Conservation (phyloP, 208 protist genomes). For the Crithidia expoeki region DNA sequence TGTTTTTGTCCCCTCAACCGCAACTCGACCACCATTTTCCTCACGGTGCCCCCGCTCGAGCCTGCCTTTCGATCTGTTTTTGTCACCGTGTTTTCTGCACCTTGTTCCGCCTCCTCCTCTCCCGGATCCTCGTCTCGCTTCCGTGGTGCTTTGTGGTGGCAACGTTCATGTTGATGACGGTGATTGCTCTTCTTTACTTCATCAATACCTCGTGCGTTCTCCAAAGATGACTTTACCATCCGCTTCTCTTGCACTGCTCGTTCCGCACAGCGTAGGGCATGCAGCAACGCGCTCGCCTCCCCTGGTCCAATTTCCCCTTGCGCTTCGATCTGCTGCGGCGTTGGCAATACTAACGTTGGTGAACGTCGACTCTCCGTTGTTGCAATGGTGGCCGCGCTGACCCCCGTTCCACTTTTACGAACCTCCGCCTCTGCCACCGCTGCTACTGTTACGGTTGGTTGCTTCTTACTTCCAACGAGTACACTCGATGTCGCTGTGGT, state of each 20-base stretch:
- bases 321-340: not conserved
- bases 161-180: not conserved
- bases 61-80: not conserved
- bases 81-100: not conserved
- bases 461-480: not conserved
- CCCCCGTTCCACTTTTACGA: not conserved
- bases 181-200: not conserved
- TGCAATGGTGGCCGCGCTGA: not conserved
- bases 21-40: too few relatives aligned
- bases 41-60: too few relatives aligned
- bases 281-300: slow-evolving; percentile 30
- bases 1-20: too few relatives aligned
- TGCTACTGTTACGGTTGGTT: too few relatives aligned
- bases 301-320: slow-evolving; percentile 1
- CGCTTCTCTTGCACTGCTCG: not conserved
- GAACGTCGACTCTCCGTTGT: slow-evolving; percentile 16
- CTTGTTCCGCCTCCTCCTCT: not conserved
- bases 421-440: slow-evolving; percentile 8
- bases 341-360: slow-evolving; percentile 22
- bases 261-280: slow-evolving; percentile 28
- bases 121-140: not conserved
- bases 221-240: too few relatives aligned
- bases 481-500: slow-evolving; percentile 7
- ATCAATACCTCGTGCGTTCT: too few relatives aligned
- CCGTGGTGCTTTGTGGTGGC: too few relatives aligned